Percentiles rank a stretch among this genome's conserved stretches.
These are phyloP conservation scores for Penicillium dipodomyicola DNA, from an alignment of 495 filamentous ascomycete genomes.

Conservation along the genomic window DNA sequence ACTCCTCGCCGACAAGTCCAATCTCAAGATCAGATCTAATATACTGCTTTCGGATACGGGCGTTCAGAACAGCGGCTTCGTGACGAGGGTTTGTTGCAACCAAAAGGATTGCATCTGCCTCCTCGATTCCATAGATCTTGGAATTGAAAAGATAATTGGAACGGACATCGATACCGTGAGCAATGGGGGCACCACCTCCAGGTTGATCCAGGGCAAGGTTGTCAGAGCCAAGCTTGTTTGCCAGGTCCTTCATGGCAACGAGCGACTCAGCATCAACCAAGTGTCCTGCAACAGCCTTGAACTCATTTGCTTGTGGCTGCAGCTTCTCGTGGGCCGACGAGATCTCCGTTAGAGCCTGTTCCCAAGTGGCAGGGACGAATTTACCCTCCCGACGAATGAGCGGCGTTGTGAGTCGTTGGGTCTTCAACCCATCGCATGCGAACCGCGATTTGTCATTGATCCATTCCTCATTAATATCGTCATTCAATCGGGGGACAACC, in stretches of 20 bases:
- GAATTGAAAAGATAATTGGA: conserved; percentile 97
- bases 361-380: conserved; percentile 89
- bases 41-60: conserved; percentile 96
- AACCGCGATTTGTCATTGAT: conserved; percentile 98
- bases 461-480: conserved; percentile 99
- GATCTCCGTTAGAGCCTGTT: conserved; percentile 87
- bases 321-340: conserved; percentile 69
- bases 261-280: conserved; percentile 87
- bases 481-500: conserved; percentile 85
- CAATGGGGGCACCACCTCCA: conserved; percentile 73
- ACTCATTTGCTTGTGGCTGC: conserved; percentile 81
- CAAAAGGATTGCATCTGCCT: conserved; percentile 87
- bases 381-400: conserved; percentile 82
- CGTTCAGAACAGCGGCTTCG: conserved; percentile 92
- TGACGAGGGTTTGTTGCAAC: conserved; percentile 92
- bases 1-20: conserved; percentile 85
- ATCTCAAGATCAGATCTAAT: conserved; percentile 91
- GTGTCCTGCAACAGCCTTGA: conserved; percentile 91
- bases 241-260: conserved; percentile 94
- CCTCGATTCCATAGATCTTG: conserved; percentile 86
- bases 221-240: conserved; percentile 93
- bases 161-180: conserved; percentile 90
- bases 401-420: conserved; percentile 88
- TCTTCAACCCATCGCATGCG: conserved; percentile 95
- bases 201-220: conserved; percentile 93